Conservation (phyloP, 495 filamentous ascomycete genomes). For the Terfezia boudieri region DNA sequence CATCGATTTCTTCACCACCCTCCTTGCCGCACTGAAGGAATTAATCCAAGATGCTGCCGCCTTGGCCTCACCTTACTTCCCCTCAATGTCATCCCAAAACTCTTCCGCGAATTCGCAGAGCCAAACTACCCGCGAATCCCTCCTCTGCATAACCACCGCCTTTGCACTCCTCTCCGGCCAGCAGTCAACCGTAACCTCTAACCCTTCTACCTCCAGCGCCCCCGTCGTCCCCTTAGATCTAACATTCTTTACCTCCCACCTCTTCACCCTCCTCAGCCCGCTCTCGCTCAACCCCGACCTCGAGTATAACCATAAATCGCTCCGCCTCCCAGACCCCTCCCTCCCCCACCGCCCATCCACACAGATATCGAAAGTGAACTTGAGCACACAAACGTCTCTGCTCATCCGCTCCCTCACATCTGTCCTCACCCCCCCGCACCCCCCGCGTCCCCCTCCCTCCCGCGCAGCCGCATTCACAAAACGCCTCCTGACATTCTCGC, state of each 20-base stretch:
- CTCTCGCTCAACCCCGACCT: slow-evolving; percentile 64
- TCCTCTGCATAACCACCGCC: slow-evolving; percentile 90
- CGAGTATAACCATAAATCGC: slow-evolving; percentile 58
- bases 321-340: slow-evolving; percentile 58
- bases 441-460: slow-evolving; percentile 41
- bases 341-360: slow-evolving; percentile 13
- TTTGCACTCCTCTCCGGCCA: slow-evolving; percentile 85
- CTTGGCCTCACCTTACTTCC: slow-evolving; percentile 8
- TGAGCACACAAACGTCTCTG: slow-evolving; percentile 77
- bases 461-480: slow-evolving; percentile 86
- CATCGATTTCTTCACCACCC: slow-evolving; percentile 90
- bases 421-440: slow-evolving; percentile 44
- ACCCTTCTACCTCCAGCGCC: neutral
- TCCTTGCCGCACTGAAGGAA: slow-evolving; percentile 83
- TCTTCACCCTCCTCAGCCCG: slow-evolving; percentile 61
- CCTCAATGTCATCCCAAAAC: neutral
- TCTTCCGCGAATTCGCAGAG: slow-evolving; percentile 9
- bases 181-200: slow-evolving; percentile 36
- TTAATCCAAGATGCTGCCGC: slow-evolving; percentile 48
- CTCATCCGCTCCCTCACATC: slow-evolving; percentile 65
- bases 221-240: slow-evolving; percentile 36
- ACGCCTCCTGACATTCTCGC: slow-evolving; percentile 54
- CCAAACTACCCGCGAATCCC: slow-evolving; percentile 57
- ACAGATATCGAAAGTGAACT: slow-evolving; percentile 51
- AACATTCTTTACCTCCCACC: slow-evolving; percentile 79